Evolutionary conservation across 768 basidiomycete species (phyloP).

Genomic region (Xerocomus potaroensis): DNA sequence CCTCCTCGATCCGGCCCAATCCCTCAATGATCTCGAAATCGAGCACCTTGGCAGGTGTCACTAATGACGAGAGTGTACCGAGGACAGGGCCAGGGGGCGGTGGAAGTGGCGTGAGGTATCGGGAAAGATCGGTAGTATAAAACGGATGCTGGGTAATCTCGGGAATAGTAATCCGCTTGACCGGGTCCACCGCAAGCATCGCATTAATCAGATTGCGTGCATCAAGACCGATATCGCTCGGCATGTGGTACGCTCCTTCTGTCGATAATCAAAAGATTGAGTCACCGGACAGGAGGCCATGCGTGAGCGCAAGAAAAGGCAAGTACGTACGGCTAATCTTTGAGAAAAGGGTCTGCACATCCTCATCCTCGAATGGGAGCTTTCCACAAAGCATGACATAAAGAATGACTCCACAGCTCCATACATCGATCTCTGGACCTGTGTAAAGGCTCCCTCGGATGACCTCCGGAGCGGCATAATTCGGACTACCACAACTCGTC

Average conservation of each 20-base stretch:
- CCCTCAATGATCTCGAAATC: constrained; percentile 90
- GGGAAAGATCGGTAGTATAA: constrained; percentile 79
- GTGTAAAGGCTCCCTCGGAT: constrained; percentile 94
- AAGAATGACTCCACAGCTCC: constrained; percentile 98
- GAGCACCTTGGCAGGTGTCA: constrained; percentile 59
- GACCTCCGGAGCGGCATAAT: constrained; percentile 98
- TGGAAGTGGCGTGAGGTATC: constrained; percentile 83
- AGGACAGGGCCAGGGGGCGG: constrained; percentile 74
- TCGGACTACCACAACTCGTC: constrained; percentile 96
- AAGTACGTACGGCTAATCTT: constrained; percentile 82
- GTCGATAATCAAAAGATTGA: no score
- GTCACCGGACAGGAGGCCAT: no score
- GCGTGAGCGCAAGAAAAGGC: background rate
- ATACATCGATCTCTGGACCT: constrained; percentile 97
- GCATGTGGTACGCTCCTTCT: constrained; percentile 88
- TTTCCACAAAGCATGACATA: constrained; percentile 97
- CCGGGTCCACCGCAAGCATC: constrained; percentile 93
- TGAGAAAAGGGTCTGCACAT: constrained; percentile 87
- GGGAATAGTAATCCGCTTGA: constrained; percentile 90
- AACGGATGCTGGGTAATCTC: constrained; percentile 91
- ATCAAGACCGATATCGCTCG: constrained; percentile 73
- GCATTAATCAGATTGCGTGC: constrained; percentile 74
- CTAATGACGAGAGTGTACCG: constrained; percentile 67
- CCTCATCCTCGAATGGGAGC: constrained; percentile 96
- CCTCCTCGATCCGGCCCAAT: constrained; percentile 87